Conservation (phyloP, 2,329 filamentous ascomycete genomes). For the Pyrenophora tritici-repentis region DNA sequence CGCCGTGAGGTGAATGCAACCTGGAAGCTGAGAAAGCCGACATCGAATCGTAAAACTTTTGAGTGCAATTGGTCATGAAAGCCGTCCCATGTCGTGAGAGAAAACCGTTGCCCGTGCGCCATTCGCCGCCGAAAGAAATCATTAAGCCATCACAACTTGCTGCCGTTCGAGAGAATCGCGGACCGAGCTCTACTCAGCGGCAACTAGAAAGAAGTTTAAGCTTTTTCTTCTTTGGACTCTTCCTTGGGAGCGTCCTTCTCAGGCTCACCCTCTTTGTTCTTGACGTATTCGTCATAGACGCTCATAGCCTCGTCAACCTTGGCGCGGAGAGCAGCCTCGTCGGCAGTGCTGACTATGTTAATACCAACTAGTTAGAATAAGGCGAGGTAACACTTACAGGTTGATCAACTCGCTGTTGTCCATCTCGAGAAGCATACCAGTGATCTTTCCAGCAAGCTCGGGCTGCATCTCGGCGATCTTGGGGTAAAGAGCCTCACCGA, state of each 20-base stretch:
- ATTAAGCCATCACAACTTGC: constrained; percentile 34
- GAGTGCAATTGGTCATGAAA: constrained; percentile 40
- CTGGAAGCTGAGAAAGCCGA: constrained; percentile 19
- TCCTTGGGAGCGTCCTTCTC: constrained; percentile 49
- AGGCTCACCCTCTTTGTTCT: constrained; percentile 66
- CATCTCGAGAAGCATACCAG: constrained; percentile 99
- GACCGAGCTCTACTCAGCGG: constrained; percentile 38
- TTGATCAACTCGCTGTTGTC: constrained; percentile 92
- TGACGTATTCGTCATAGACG: constrained; percentile 98
- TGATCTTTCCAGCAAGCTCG: constrained; percentile 97
- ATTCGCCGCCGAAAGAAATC: constrained; percentile 42
- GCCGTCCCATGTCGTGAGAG: constrained; percentile 36
- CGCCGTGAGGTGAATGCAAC: constrained; percentile 11
- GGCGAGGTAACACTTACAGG: constrained; percentile 72
- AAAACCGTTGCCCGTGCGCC: constrained; percentile 42
- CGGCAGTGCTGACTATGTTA: constrained; percentile 71
- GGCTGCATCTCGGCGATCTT: constrained; percentile 96
- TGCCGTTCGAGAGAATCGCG: constrained; percentile 33
- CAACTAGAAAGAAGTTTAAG: constrained; percentile 42
- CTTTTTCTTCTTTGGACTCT: constrained; percentile 54
- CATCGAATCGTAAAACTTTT: constrained; percentile 44
- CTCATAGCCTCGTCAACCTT: constrained; percentile 98
- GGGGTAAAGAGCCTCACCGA: constrained; percentile 96
- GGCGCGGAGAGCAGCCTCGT: constrained; percentile 83
- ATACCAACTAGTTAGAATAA: constrained; percentile 12